Base-by-base conservation (phyloP, 768 basidiomycete species). In the Suillus placidus region DNA sequence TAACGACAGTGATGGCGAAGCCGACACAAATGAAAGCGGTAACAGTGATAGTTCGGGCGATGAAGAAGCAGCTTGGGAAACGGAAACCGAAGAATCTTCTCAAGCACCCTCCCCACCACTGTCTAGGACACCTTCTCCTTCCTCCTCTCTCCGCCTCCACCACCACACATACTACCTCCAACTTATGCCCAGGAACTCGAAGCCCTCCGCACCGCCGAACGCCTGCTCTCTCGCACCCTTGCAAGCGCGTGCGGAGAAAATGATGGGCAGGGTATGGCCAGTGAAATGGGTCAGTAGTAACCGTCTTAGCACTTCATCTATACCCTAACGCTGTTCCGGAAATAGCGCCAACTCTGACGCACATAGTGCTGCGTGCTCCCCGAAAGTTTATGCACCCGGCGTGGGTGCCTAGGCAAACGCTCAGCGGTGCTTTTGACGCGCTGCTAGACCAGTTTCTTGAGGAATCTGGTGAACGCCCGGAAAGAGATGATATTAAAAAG, bases 311-410 rank as follows among this genome's bases (percentile, higher is more conserved):
- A 16, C 14, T 37, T 18, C 35, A 54, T 49, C 23, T 43, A 26
- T 4, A 30, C 18, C 30, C 18, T 49, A 23, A 47, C 18, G 10
- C 30, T 43, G 35, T 35, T 32, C 37, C 45, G 8, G 20, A 16
- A 13, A n/a, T 66, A 84, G 84, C 79, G 10, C 79, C 84, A 9
- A 84, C 84, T 0, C 82, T 83, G 49, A 83, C 77, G 0, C 83
- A 85, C 35, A 69, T 85, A 55, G 72, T 83, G 13, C 76, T 85
- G 26, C 81, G 81, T 54, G 84, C 84, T 0, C 84, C 84, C 1
- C 75, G 84, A 6, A 76, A 82, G 16, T 84, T 85, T 69, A 67
- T 70, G 9, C 84, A 85, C 63, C 80, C 84, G 4, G 74, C 78
- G 8, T 85, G 84, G 83, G 71, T 78, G 40, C 83, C 83, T 5